A percentile compares a stretch with the other conserved stretches of the same genome.
phyloP scores from a whole-genome alignment of 306 rosid genomes.

The Amphicarpaea edgeworthii region DNA sequence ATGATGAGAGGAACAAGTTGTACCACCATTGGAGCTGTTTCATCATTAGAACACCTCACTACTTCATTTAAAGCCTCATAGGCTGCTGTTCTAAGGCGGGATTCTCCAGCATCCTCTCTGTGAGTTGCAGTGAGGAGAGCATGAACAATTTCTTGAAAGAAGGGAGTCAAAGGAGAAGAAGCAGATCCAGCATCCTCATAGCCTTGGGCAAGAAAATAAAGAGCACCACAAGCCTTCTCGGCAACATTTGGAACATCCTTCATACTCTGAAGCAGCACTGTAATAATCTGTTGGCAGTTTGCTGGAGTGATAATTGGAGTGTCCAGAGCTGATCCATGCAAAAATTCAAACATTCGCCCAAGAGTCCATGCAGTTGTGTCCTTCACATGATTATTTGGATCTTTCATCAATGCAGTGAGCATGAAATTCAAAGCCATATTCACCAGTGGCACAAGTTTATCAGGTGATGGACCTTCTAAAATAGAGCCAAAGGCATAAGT shows the following conservation, averaged over 20 bases:
- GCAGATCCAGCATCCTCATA: constrained; percentile 77
- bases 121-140: constrained; percentile 82
- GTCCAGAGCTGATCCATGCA: constrained; percentile 86
- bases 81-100: constrained; percentile 94
- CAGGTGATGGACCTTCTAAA: constrained; percentile 94
- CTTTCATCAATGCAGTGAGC: constrained; percentile 81
- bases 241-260: constrained; percentile 95
- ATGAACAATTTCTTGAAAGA: constrained; percentile 78
- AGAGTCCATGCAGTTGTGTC: constrained; percentile 99
- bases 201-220: constrained; percentile 95
- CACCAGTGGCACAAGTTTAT: constrained; percentile 81
- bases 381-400: constrained; percentile 89
- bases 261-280: constrained; percentile 89
- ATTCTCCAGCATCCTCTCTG: constrained; percentile 89
- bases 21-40: constrained; percentile 81
- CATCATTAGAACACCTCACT: constrained; percentile 91
- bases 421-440: constrained; percentile 79
- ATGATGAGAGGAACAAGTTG: constrained; percentile 83
- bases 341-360: constrained; percentile 91
- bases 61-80: constrained; percentile 94
- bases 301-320: constrained; percentile 79
- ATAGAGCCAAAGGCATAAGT: constrained; percentile 97
- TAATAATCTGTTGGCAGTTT: constrained; percentile 80
- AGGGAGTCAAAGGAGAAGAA: constrained; percentile 80
- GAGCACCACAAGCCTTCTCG: constrained; percentile 98